Evolutionary conservation across 1,284 basidiomycete species (phyloP), one percentile per base, ranked within the genome.

Genomic region (Acaromyces ingoldii): DNA sequence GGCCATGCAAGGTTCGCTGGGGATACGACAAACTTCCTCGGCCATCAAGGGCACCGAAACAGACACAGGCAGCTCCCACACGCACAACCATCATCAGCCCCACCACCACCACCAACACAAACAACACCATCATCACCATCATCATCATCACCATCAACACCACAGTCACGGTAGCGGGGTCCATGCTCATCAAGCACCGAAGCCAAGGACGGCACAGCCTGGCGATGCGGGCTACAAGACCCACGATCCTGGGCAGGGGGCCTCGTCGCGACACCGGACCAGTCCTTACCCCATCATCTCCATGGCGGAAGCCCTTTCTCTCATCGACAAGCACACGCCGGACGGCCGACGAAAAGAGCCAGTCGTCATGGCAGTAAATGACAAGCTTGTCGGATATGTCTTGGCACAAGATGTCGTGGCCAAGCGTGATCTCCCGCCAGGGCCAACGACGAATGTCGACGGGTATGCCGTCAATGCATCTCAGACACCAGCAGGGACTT

Each of bases 211-310:
- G 1, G 53, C 46, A 2, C 36, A 51, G 28, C 15, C 11, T 38
- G 43, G 77, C 21, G 56, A 59, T 24, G 45, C 33, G 0, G 43
- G 34, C 0, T 67, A 77, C 6, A 76, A 86, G 29, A 86, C 86
- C 11, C 82, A 85, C 70, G 85, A 89, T 63, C 86, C 85, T 6
- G 79, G 82, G 4, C 77, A 79, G 30, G 51, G 44, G 2, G 28
- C 51, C 10, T 53, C 50, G 28, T 26, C 55, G 11, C 56, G 63
- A 10, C 63, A 65, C n/a, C 58, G 67, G 7, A 40, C 81, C 36
- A 91, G 88, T 0, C 89, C 87, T 0, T 91, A 87, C 67, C 83
- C 85, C 0, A 76, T 88, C 28, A 80, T 91, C 17, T 79, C 82
- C 0, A 79, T 89, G 15, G 79, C 84, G 28, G 79, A 83, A 24